Evolutionary conservation across 129 eudicot genomes (phyloP).

Genomic region (Centaurea solstitialis): DNA sequence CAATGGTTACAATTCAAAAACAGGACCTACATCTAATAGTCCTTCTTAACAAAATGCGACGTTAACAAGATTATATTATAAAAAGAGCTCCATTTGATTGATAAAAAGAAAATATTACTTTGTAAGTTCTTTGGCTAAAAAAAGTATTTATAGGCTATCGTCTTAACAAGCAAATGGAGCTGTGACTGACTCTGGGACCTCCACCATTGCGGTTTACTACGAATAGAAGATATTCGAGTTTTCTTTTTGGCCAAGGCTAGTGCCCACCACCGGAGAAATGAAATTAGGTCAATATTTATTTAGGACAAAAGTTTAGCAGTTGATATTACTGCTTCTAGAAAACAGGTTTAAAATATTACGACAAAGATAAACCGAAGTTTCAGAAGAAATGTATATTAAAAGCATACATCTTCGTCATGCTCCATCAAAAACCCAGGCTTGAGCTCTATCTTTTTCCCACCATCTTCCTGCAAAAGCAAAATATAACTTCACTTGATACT

Average conservation of each 20-base stretch:
- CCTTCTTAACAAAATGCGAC: conserved; percentile 8
- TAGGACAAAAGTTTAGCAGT: conserved; percentile 7
- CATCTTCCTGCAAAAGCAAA: conserved; percentile 74
- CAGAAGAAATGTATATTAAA: conserved; percentile 10
- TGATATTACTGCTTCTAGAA: conserved; percentile 1
- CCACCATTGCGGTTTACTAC: background rate
- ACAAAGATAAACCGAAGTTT: background rate
- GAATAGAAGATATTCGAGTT: background rate
- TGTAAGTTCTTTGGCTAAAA: background rate
- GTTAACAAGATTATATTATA: background rate
- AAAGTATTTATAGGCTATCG: background rate
- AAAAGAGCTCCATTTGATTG: background rate
- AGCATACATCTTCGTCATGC: conserved; percentile 73
- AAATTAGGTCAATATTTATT: background rate
- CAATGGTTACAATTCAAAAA: background rate
- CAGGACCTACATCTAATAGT: background rate
- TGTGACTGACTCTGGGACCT: background rate
- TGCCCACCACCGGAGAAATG: background rate
- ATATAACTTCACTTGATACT: conserved; percentile 14
- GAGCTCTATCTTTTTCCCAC: conserved; percentile 93
- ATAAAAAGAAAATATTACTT: background rate
- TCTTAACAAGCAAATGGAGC: conserved; percentile 2
- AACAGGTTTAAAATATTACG: background rate
- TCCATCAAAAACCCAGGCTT: conserved; percentile 94
- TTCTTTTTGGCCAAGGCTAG: background rate